Evolutionary conservation across 306 rosid species (phyloP).

Genomic region (Pterocarpus macrocarpus): DNA sequence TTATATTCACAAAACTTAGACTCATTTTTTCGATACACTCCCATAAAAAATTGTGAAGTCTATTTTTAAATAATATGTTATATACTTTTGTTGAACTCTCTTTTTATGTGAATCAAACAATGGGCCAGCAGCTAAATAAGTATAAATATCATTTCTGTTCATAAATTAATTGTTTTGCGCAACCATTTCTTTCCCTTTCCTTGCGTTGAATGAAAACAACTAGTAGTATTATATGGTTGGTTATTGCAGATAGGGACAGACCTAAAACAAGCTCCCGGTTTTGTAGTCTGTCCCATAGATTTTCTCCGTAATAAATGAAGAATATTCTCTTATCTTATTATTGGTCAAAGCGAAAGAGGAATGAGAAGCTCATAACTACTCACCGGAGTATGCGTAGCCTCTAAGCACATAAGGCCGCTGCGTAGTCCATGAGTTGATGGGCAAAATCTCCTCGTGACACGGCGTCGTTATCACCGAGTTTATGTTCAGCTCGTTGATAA

Average conservation of each 20-base stretch:
- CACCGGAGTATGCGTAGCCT: constrained; percentile 94
- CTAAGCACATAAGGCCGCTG: constrained; percentile 69
- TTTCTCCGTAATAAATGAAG: background rate
- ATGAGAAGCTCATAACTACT: constrained; percentile 39
- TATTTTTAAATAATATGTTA: too few relatives aligned
- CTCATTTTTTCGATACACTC: too few relatives aligned
- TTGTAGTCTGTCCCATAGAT: background rate
- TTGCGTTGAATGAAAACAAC: background rate
- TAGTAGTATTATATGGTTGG: too few relatives aligned
- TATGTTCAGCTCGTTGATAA: constrained; percentile 84
- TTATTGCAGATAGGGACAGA: background rate
- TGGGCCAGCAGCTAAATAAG: too few relatives aligned
- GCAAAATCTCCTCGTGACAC: constrained; percentile 80
- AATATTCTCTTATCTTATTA: background rate
- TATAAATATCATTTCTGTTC: too few relatives aligned
- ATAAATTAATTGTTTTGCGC: background rate
- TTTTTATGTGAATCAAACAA: too few relatives aligned
- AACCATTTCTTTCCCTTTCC: background rate
- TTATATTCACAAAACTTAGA: too few relatives aligned
- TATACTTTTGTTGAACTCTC: too few relatives aligned
- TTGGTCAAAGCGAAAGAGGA: too few relatives aligned
- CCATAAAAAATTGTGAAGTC: too few relatives aligned
- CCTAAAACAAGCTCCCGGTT: background rate
- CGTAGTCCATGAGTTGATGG: constrained; percentile 79
- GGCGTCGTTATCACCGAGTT: constrained; percentile 94